Base-by-base conservation (phyloP, 164 flowering plant species). In the Santalum album region DNA sequence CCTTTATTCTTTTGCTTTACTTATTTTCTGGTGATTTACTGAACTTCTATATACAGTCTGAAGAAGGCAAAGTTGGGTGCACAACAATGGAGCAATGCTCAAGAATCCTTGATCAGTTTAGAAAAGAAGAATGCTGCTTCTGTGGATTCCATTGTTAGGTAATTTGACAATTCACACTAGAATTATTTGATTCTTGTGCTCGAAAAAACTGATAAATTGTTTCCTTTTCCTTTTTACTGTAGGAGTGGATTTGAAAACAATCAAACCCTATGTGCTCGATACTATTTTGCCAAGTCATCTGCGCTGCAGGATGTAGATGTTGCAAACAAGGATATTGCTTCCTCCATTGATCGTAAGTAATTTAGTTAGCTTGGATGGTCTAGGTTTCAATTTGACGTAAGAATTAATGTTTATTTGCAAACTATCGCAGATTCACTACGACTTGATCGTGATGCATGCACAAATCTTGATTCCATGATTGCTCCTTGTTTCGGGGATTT, bases 391-490 rank as follows among this genome's bases (percentile, higher is more conserved):
- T 12, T 20, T 38, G 50, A 59, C 16, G 16, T 40, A 42, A 35
- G 38, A 34, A 9, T 23, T 22, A 16, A 42, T 17, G n/a, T 15
- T 1, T 24, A 21, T 43, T 10, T 19, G n/a, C n/a, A n/a, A 38
- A 42, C 26, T 23, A 49, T 49, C 74, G 78, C 89, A 94, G 99
- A 83, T 75, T 75, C 96, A 21, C 70, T 94, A 59, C 78, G 86
- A 69, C 92, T 94, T 50, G 99, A 94, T 71, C 84, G 77, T 45
- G 96, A 94, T 52, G 99, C 99, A 42, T 66, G 88, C 46, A 69
- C 54, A 36, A 92, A 82, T 64, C 79, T 89, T 54, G 84, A 79
- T 61, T 80, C 96, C 47, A 80, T 83, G 77, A 74, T 83, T 32
- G 75, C 65, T 49, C 99, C 99, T 46, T 90, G 92, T 58, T 83